A percentile compares a stretch with the other conserved stretches of the same genome.
phyloP scores from a whole-genome alignment of 345 rosid genomes.

The Linum trigynum region DNA sequence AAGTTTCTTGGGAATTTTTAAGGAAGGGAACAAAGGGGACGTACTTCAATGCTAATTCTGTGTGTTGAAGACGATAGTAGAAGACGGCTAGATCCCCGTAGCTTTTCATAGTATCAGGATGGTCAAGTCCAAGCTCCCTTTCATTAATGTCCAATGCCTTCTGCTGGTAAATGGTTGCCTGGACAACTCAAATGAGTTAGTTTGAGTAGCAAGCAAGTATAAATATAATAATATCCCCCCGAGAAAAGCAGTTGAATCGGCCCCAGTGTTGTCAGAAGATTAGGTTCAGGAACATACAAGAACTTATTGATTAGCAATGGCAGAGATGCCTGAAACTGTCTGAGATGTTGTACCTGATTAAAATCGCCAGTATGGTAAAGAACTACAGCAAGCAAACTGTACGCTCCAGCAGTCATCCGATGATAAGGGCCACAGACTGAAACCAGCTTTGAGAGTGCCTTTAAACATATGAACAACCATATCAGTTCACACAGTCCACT shows the following conservation, averaged over 20 bases:
- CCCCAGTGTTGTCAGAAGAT: not conserved
- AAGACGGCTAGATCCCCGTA: conserved; percentile 32
- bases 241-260: not conserved
- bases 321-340: not conserved
- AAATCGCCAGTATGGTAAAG: conserved; percentile 31
- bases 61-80: conserved; percentile 28
- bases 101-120: conserved; percentile 33
- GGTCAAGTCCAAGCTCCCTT: conserved; percentile 32
- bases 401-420: conserved; percentile 32
- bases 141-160: conserved; percentile 31
- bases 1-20: conserved; percentile 3
- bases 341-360: conserved; percentile 38
- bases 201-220: not conserved
- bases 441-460: conserved; percentile 29
- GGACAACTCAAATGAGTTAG: conserved; percentile 18
- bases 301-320: not conserved
- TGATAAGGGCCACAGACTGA: conserved; percentile 32
- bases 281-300: not conserved
- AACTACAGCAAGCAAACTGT: conserved; percentile 30
- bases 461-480: conserved; percentile 13
- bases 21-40: conserved; percentile 20
- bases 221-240: not conserved
- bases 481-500: not conserved
- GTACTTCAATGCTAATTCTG: conserved; percentile 29
- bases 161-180: conserved; percentile 37